These are phyloP conservation scores for Zygotorulaspora mrakii DNA, from an alignment of 1,139 yeast species.

Conservation along the genomic window DNA sequence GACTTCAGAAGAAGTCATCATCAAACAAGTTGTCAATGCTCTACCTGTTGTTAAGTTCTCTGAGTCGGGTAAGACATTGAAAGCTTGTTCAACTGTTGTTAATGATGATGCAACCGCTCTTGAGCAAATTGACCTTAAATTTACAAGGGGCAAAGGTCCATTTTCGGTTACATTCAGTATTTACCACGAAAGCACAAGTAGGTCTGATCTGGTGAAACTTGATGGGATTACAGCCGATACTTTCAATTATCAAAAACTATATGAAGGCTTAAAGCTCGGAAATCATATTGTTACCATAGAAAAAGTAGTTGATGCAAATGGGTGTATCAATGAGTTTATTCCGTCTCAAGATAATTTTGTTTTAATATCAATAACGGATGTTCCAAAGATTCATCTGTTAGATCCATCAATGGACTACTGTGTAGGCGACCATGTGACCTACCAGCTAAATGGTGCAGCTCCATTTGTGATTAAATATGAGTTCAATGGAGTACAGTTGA, in stretches of 20 bases:
- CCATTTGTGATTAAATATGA: constrained; percentile 74
- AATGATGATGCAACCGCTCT: constrained; percentile 34
- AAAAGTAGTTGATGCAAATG: constrained; percentile 62
- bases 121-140: constrained; percentile 53
- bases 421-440: constrained; percentile 86
- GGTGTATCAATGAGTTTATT: constrained; percentile 54
- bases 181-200: constrained; percentile 51
- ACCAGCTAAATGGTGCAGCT: constrained; percentile 70
- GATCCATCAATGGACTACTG: constrained; percentile 55
- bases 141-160: constrained; percentile 60
- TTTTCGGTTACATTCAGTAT: constrained; percentile 53
- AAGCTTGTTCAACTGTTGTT: constrained; percentile 58
- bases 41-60: constrained; percentile 58
- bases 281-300: constrained; percentile 56
- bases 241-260: constrained; percentile 40
- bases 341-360: constrained; percentile 37
- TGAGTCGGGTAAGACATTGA: constrained; percentile 44
- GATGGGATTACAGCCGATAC: constrained; percentile 37
- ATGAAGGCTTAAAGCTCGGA: constrained; percentile 48
- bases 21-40: constrained; percentile 58
- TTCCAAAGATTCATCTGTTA: constrained; percentile 58
- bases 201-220: constrained; percentile 40
- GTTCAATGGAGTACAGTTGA: constrained; percentile 61
- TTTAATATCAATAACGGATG: constrained; percentile 61
- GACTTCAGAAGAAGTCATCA: constrained; percentile 39